A percentile compares a stretch with the other conserved stretches of the same genome.
Conservation (phyloP, 768 basidiomycete genomes). For the Amanita exitialis region DNA sequence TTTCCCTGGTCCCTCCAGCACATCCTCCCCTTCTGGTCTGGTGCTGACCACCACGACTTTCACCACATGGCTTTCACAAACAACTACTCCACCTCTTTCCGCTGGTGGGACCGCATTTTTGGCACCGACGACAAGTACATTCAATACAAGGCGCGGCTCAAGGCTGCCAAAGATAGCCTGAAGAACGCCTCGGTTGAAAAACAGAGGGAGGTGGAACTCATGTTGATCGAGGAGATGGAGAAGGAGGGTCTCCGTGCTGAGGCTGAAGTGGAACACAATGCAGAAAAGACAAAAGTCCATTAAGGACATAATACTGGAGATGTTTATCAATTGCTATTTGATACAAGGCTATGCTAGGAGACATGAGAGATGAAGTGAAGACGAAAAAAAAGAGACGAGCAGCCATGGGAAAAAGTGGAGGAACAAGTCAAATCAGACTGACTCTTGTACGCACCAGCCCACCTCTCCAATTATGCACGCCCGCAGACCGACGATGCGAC, state of each 20-base stretch:
- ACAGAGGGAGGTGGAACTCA: slow-evolving; percentile 43
- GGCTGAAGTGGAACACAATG: slow-evolving; percentile 31
- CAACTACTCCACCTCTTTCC: slow-evolving; percentile 91
- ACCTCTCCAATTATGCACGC: slow-evolving; percentile 85
- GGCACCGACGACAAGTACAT: slow-evolving; percentile 90
- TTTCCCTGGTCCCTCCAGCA: slow-evolving; percentile 97
- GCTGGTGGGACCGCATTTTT: slow-evolving; percentile 84
- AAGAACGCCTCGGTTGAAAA: slow-evolving; percentile 45
- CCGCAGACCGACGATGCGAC: slow-evolving; percentile 71
- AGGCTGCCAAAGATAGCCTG: slow-evolving; percentile 48
- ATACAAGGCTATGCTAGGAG: too few species aligned
- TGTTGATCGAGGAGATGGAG: slow-evolving; percentile 61
- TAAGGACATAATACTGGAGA: too few species aligned
- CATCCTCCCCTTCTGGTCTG: slow-evolving; percentile 92
- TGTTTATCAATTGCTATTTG: too few species aligned
- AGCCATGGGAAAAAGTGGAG: too few species aligned
- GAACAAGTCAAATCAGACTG: slow-evolving; percentile 73
- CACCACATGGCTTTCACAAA: slow-evolving; percentile 96
- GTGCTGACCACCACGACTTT: slow-evolving; percentile 97
- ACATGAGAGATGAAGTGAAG: too few species aligned
- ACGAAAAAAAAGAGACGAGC: too few species aligned
- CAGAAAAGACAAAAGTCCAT: slow-evolving; percentile 7
- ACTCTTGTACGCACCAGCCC: slow-evolving; percentile 73
- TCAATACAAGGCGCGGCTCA: slow-evolving; percentile 61
- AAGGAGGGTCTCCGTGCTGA: slow-evolving; percentile 65